Evolutionary conservation across 192 early-diverging fungal species (phyloP), one percentile per base, ranked within the genome.

Genomic region (Backusella mclennaniae): DNA sequence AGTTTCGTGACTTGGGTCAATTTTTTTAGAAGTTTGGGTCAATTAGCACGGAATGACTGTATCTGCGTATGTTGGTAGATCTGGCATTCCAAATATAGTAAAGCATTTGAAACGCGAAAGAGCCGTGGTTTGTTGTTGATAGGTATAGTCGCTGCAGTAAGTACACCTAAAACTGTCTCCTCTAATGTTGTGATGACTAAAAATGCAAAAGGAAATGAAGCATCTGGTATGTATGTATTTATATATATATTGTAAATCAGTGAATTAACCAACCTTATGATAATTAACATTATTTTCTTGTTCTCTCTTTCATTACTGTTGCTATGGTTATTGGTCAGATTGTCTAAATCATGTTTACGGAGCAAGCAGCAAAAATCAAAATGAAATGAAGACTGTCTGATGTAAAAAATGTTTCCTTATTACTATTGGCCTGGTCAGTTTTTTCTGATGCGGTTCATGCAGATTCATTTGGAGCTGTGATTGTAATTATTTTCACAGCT

Each of bases 131-230:
- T 84, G 12, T 77, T 93, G 1, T 67, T 90, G 67, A 84, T 85
- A 9, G 92, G 92, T 69, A 77, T 93, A 53, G 84, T 92, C 21
- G 87, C 92, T 70, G 85, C 88, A 39, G 87, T 85, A 21, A 81
- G 85, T 7, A 90, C 87, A 1, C 92, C 92, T 1, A 93, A 91
- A 0, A 93, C 92, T 7, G 88, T 93, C 67, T 91, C 91, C 8
- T 93, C 92, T 35, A 93, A 93, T 76, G 90, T 91, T 3, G 85
- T 93, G 74, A 93, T 93, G 92, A 93, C 92, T 31, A 87, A 87
- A 75, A 87, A 89, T 67, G 89, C 91, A 35, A 68, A 76, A 33
- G 92, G 92, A 21, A 91, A 87, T 72, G 92, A 92, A 63, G 86
- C 90, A 41, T 80, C 79, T 49, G 79, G 79, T 80, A 73, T 39